Conservation (phyloP, 208 protist genomes). For the Porcisia hertigi region DNA sequence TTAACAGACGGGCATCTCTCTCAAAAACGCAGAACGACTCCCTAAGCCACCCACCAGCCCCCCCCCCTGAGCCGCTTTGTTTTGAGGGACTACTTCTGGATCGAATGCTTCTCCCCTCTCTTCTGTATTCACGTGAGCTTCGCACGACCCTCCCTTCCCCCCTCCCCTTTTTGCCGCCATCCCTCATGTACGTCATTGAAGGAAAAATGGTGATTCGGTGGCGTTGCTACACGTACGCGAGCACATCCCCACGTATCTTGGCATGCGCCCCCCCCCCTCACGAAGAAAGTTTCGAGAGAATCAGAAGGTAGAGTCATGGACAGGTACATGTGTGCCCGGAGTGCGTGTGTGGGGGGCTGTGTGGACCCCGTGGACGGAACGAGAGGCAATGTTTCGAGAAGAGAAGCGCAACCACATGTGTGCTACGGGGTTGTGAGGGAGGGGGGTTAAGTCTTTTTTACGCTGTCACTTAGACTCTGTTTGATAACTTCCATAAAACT, state of each 20-base stretch:
- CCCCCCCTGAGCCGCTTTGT: not conserved
- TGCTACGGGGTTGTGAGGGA: conserved; percentile 2
- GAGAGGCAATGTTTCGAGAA: not conserved
- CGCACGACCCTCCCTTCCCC: no score
- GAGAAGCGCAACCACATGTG: not conserved
- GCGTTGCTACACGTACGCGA: not conserved
- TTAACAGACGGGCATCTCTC: no score
- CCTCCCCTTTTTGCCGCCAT: not conserved
- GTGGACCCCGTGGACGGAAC: not conserved
- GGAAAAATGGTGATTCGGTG: not conserved
- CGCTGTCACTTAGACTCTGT: conserved; percentile 5
- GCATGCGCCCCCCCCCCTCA: not conserved
- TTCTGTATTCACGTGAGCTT: no score
- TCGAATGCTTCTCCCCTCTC: no score
- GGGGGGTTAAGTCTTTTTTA: not conserved
- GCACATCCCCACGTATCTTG: not conserved
- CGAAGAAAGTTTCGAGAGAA: not conserved
- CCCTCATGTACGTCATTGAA: not conserved
- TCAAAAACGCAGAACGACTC: not conserved
- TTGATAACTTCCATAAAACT: conserved; percentile 30
- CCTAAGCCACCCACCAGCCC: not conserved
- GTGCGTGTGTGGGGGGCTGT: not conserved
- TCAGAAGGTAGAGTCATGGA: not conserved
- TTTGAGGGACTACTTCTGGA: not conserved
- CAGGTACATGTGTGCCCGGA: not conserved